Evolutionary conservation across 1,284 basidiomycete genomes (phyloP), one percentile per base, ranked within the genome.

Genomic region (Ustilago esculenta): DNA sequence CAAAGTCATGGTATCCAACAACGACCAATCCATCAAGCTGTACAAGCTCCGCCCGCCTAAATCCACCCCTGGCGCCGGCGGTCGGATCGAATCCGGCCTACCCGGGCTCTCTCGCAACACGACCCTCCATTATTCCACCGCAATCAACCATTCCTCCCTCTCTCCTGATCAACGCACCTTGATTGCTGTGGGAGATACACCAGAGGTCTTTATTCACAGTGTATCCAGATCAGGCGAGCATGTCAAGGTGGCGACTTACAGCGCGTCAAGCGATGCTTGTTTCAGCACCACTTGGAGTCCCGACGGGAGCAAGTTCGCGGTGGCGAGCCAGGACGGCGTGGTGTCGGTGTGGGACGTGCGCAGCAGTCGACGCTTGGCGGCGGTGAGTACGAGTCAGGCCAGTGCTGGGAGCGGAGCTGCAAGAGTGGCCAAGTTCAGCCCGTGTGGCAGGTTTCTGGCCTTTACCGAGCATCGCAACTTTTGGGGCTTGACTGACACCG

Each of bases 121-220:
- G 18, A 69, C 70, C 5, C 27, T 77, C 0, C 58, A 71, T 15
- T 74, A 72, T 23, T 57, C 67, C 7, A 72, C 75, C 0, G 66
- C 65, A 14, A 56, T 77, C 49, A 75, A 75, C 32, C 71, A 73
- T 36, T 66, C 72, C 1, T 73, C 73, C 2, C 47, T 94, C 72
- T 92, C 91, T 2, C 91, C 91, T 0, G 90, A 93, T 75, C 90
- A 90, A 1, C 87, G 88, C 29, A 92, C 89, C 0, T 85, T 94
- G 1, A 86, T 94, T 1, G 91, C 90, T 0, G 92, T 92, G 0
- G 92, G 92, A 9, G 92, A 94, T 79, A 92, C 91, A 5, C 86
- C 88, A 29, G 88, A 91, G 56, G 88, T 92, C 9, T 90, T 89
- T 77, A 86, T 75, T 43, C 59, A 67, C 33, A 46, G 54, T 27